These are phyloP conservation scores for Triticum timopheevii DNA, from an alignment of 176 grass and related monocot species.

Conservation along the genomic window DNA sequence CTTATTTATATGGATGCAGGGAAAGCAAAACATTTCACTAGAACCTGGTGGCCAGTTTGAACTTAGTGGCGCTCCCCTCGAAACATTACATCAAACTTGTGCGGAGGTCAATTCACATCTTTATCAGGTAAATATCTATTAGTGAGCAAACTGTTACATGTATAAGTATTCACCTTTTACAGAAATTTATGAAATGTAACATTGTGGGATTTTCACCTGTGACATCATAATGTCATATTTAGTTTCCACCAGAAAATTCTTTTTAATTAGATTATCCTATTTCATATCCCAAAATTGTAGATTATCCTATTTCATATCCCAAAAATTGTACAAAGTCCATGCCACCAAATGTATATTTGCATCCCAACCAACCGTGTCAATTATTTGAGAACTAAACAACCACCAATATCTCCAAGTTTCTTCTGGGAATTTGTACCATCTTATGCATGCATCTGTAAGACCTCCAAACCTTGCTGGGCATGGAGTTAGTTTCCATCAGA, in stretches of 20 bases:
- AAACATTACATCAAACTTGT: slow-evolving; percentile 97
- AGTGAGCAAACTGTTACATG: not conserved
- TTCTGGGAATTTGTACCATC: not conserved
- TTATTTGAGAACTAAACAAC: not conserved
- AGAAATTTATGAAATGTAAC: not conserved
- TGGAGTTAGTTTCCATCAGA: not conserved
- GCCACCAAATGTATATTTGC: not conserved
- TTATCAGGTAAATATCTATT: slow-evolving; percentile 74
- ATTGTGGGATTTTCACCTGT: not conserved
- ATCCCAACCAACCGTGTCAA: not conserved
- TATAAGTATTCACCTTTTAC: not conserved
- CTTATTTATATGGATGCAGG: slow-evolving; percentile 41
- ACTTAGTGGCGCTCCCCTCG: slow-evolving; percentile 91
- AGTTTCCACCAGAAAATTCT: not conserved
- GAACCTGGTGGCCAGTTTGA: slow-evolving; percentile 98
- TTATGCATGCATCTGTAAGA: not conserved
- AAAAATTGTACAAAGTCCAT: not conserved
- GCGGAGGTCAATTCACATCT: slow-evolving; percentile 99
- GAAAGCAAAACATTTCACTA: slow-evolving; percentile 90
- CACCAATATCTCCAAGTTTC: not conserved
- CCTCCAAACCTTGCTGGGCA: not conserved
- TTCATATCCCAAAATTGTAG: not conserved
- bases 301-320: not conserved
- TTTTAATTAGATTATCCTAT: slow-evolving; percentile 9
- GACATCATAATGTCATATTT: not conserved